A percentile compares a stretch with the other conserved stretches of the same genome.
Conservation (phyloP, 176 grass and related monocot genomes). For the Bothriochloa decipiens region DNA sequence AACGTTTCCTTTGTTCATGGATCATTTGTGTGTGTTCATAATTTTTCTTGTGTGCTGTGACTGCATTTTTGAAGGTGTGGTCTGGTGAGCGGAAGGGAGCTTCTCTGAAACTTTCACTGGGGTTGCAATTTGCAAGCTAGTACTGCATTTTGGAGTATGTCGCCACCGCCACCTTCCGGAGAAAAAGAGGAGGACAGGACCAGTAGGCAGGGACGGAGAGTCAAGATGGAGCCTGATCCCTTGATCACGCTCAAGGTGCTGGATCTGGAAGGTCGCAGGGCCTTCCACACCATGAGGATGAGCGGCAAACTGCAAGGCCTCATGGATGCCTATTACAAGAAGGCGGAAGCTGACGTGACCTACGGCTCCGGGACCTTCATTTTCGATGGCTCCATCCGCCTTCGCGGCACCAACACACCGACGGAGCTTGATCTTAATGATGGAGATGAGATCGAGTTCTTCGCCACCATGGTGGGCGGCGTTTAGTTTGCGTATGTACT, state of each 20-base stretch:
- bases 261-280: neutral
- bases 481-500: too few relatives aligned
- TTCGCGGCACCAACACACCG: neutral
- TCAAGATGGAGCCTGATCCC: neutral
- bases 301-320: neutral
- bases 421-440: neutral
- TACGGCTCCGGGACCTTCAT: conserved; percentile 12
- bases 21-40: too few relatives aligned
- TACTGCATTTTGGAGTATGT: neutral
- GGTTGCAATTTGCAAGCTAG: too few relatives aligned
- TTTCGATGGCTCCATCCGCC: neutral
- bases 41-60: too few relatives aligned
- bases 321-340: conserved; percentile 14
- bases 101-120: too few relatives aligned
- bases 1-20: too few relatives aligned
- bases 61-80: too few relatives aligned
- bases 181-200: neutral
- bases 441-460: conserved; percentile 2
- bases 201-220: too few relatives aligned
- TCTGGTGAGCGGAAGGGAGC: too few relatives aligned
- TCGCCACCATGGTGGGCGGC: neutral
- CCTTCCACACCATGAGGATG: neutral
- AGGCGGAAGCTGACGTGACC: neutral
- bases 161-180: neutral
- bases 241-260: neutral